Conservation (phyloP, 176 grass and related monocot genomes). For the Musa troglodytarum region DNA sequence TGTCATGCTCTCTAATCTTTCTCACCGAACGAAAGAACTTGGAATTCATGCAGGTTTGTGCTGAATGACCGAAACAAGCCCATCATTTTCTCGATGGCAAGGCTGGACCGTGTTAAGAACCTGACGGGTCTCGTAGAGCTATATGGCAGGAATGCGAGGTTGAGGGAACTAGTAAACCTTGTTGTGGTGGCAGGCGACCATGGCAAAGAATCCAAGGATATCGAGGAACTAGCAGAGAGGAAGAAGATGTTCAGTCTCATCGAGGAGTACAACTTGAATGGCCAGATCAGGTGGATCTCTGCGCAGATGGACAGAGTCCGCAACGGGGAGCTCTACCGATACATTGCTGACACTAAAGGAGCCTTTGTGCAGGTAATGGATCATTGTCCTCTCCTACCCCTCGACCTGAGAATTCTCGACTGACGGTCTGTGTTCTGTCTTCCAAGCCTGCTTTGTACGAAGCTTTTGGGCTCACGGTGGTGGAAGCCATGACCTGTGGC, state of each 20-base stretch:
- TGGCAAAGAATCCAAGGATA: slow-evolving; percentile 91
- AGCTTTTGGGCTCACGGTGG: slow-evolving; percentile 80
- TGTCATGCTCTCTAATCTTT: neutral
- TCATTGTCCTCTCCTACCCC: neutral
- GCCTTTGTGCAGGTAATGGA: slow-evolving; percentile 72
- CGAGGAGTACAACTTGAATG: slow-evolving; percentile 87
- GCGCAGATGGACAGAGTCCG: slow-evolving; percentile 92
- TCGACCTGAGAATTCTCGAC: neutral
- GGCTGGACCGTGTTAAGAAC: slow-evolving; percentile 91
- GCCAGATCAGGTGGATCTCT: slow-evolving; percentile 92
- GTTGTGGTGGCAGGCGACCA: slow-evolving; percentile 94
- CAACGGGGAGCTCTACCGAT: slow-evolving; percentile 82
- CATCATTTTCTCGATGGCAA: slow-evolving; percentile 95
- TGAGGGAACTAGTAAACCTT: slow-evolving; percentile 87
- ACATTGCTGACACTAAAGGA: slow-evolving; percentile 82
- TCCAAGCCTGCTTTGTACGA: slow-evolving; percentile 87
- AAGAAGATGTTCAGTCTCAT: slow-evolving; percentile 91
- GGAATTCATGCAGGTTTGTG: slow-evolving; percentile 42
- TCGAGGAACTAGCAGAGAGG: slow-evolving; percentile 79
- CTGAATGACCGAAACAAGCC: slow-evolving; percentile 84
- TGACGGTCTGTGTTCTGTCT: neutral
- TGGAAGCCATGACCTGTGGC: slow-evolving; percentile 88
- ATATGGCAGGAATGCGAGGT: slow-evolving; percentile 63
- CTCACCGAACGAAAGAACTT: neutral
- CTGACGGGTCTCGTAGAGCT: slow-evolving; percentile 95